Percentiles rank a stretch among this genome's conserved stretches.
Evolutionary conservation across 805 yeast genomes (phyloP).

Genomic region (Nakazawaea holstii): DNA sequence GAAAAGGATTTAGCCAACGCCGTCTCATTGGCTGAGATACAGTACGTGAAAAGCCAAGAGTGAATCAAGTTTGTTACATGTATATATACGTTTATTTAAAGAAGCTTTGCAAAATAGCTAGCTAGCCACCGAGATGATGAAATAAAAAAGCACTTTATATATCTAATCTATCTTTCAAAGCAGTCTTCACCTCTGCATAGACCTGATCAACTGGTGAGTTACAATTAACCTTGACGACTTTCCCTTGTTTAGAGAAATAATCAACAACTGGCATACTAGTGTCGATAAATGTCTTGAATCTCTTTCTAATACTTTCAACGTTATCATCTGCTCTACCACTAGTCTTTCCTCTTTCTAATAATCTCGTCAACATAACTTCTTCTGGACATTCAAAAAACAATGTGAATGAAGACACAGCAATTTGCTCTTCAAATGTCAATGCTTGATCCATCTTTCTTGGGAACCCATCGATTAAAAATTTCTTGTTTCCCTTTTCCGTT

Average conservation of each 20-base stretch:
- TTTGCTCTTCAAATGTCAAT: conserved; percentile 74
- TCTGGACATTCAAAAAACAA: conserved; percentile 82
- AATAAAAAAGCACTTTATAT: background rate
- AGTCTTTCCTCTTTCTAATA: conserved; percentile 88
- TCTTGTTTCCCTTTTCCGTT: conserved; percentile 41
- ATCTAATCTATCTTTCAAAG: conserved; percentile 41
- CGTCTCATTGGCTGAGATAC: background rate
- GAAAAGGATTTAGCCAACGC: background rate
- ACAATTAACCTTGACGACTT: conserved; percentile 76
- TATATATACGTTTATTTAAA: background rate
- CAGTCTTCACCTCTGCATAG: conserved; percentile 59
- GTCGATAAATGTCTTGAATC: conserved; percentile 80
- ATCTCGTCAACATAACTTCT: conserved; percentile 74
- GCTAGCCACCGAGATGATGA: background rate
- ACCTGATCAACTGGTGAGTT: conserved; percentile 79
- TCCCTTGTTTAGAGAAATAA: conserved; percentile 64
- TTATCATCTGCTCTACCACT: conserved; percentile 94
- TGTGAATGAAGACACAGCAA: conserved; percentile 66
- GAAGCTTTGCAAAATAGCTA: too few relatives aligned
- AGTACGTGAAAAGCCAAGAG: background rate
- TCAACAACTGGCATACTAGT: conserved; percentile 94
- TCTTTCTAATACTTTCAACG: conserved; percentile 81
- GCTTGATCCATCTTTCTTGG: conserved; percentile 99
- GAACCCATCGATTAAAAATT: conserved; percentile 90
- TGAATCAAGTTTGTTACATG: background rate